These are phyloP conservation scores for Solanum pimpinellifolium DNA, from an alignment of 257 asterid species.

Conservation along the genomic window DNA sequence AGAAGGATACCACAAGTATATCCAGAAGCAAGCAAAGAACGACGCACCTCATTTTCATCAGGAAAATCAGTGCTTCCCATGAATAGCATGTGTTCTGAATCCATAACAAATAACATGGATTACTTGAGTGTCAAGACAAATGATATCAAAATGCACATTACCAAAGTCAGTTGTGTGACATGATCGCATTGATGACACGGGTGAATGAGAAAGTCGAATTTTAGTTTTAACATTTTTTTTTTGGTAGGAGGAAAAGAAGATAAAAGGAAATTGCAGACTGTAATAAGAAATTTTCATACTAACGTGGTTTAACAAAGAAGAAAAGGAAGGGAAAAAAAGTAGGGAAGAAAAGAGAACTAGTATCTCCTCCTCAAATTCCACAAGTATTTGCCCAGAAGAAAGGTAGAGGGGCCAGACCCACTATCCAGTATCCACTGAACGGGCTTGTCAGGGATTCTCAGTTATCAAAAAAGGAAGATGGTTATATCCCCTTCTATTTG, in stretches of 20 bases:
- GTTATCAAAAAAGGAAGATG: background rate
- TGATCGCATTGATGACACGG: background rate
- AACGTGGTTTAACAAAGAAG: background rate
- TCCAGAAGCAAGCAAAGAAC: background rate
- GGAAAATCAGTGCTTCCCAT: constrained; percentile 96
- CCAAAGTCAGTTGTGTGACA: background rate
- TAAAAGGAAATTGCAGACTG: background rate
- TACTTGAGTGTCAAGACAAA: background rate
- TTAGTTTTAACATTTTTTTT: too few species aligned
- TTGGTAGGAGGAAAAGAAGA: background rate
- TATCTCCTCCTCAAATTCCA: background rate
- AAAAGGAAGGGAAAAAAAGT: background rate
- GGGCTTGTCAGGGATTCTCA: background rate
- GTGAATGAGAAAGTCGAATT: background rate
- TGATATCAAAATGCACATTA: background rate
- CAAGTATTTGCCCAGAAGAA: background rate
- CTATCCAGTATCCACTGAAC: background rate
- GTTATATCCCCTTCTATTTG: background rate
- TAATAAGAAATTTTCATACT: background rate
- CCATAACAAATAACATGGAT: constrained; percentile 8
- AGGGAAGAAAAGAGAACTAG: background rate
- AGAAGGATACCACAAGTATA: background rate
- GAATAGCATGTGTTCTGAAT: constrained; percentile 98
- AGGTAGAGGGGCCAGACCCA: background rate
- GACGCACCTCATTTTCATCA: constrained; percentile 91